These are phyloP conservation scores for Ascochyta pisi DNA, from an alignment of 2,329 filamentous ascomycete species.

Conservation along the genomic window DNA sequence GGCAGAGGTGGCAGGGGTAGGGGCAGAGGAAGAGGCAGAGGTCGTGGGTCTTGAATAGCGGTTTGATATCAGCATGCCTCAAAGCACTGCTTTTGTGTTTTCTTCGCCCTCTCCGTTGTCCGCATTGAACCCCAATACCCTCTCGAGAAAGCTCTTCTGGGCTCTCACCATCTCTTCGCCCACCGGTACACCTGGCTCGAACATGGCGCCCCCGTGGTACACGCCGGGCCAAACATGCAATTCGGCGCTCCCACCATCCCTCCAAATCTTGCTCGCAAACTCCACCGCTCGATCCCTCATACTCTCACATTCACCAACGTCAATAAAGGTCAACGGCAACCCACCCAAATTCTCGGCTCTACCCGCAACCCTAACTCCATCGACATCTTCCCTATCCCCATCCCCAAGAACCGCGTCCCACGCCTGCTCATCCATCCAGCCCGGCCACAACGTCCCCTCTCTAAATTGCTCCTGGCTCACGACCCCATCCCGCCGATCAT, in stretches of 20 bases:
- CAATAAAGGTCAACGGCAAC: conserved; percentile 55
- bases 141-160: conserved; percentile 1
- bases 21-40: conserved; percentile 8
- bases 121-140: background rate
- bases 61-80: background rate
- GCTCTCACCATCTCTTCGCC: background rate
- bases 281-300: conserved; percentile 53
- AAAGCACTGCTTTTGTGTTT: background rate
- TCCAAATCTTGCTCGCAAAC: conserved; percentile 51
- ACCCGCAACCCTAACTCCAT: conserved; percentile 48
- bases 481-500: conserved; percentile 50
- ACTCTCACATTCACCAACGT: conserved; percentile 54
- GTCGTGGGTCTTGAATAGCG: background rate
- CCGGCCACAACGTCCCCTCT: conserved; percentile 44
- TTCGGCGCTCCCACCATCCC: conserved; percentile 53
- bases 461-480: conserved; percentile 43
- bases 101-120: background rate
- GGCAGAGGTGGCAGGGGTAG: conserved; percentile 24
- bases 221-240: conserved; percentile 54
- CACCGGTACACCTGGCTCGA: conserved; percentile 6
- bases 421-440: conserved; percentile 50
- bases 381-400: background rate
- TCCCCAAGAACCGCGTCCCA: conserved; percentile 54
- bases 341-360: conserved; percentile 42
- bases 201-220: conserved; percentile 12